Conservation (phyloP, 2,329 filamentous ascomycete genomes). For the Sporothrix sp. region DNA sequence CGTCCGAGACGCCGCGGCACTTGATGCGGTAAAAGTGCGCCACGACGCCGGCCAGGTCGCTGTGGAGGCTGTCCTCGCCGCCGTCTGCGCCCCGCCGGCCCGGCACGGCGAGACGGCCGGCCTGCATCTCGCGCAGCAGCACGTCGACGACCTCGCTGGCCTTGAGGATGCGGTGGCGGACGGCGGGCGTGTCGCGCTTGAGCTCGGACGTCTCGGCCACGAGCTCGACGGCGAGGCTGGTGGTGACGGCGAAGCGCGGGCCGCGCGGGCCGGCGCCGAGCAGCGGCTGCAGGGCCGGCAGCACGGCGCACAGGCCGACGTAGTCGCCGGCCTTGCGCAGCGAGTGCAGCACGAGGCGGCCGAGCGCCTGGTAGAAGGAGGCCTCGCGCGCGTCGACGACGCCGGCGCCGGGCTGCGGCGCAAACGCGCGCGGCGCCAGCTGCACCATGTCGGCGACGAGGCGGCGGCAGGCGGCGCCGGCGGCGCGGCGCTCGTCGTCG, state of each 20-base stretch:
- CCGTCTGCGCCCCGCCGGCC: background rate
- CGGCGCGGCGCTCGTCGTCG: slow-evolving; percentile 15
- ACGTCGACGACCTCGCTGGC: slow-evolving; percentile 22
- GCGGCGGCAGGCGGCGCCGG: slow-evolving; percentile 16
- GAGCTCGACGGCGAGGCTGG: slow-evolving; percentile 27
- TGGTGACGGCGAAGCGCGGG: too few relatives aligned
- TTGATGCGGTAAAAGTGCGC: slow-evolving; percentile 18
- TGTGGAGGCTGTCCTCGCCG: background rate
- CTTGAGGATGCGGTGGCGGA: slow-evolving; percentile 21
- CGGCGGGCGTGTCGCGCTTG: slow-evolving; percentile 18
- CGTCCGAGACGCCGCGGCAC: slow-evolving; percentile 12
- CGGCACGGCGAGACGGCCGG: background rate
- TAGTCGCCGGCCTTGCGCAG: slow-evolving; percentile 37
- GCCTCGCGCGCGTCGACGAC: slow-evolving; percentile 20
- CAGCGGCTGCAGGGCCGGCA: slow-evolving; percentile 24
- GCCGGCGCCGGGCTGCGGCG: background rate
- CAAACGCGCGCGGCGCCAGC: slow-evolving; percentile 16
- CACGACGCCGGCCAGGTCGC: slow-evolving; percentile 20
- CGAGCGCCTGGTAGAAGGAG: slow-evolving; percentile 21
- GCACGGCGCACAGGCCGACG: slow-evolving; percentile 37
- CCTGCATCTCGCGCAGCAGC: slow-evolving; percentile 17
- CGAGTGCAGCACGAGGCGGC: slow-evolving; percentile 27
- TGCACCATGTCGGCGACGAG: slow-evolving; percentile 26
- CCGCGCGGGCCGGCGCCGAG: too few relatives aligned
- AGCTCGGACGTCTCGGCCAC: slow-evolving; percentile 20